phyloP scores from a whole-genome alignment of 2,329 filamentous ascomycete genomes.

The Alternaria alternata region DNA sequence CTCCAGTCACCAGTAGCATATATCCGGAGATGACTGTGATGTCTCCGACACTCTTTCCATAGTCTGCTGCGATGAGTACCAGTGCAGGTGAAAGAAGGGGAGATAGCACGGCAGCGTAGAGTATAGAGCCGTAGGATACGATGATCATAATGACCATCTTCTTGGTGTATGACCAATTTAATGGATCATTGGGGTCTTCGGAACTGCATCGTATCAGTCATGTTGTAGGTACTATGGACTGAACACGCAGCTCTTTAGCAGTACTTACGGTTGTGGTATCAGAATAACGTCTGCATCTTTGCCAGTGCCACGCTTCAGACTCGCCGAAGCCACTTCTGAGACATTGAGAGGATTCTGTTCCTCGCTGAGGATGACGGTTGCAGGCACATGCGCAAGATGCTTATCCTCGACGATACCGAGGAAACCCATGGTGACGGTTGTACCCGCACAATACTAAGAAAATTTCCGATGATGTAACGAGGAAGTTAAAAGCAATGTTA shows the following conservation, averaged over 20 bases:
- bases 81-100: constrained; percentile 49
- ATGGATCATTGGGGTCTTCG: constrained; percentile 47
- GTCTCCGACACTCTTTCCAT: constrained; percentile 35
- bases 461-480: neutral
- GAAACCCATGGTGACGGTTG: constrained; percentile 39
- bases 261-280: constrained; percentile 45
- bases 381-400: constrained; percentile 45
- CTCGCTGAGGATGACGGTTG: constrained; percentile 45
- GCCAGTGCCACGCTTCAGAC: constrained; percentile 44
- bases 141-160: constrained; percentile 46
- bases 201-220: constrained; percentile 52
- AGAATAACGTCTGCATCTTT: constrained; percentile 45
- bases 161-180: constrained; percentile 46
- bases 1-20: constrained; percentile 46
- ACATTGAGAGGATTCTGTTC: constrained; percentile 20
- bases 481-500: neutral
- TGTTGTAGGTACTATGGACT: neutral
- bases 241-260: constrained; percentile 30
- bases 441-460: neutral
- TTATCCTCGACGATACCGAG: constrained; percentile 46
- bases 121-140: constrained; percentile 42
- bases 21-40: constrained; percentile 51
- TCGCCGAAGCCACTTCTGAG: constrained; percentile 23
- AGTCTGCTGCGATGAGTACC: constrained; percentile 44
- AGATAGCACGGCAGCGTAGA: constrained; percentile 45